Evolutionary conservation across 805 yeast species (phyloP), one percentile per base, ranked within the genome.

Genomic region (Yamadazyma phyllophila): DNA sequence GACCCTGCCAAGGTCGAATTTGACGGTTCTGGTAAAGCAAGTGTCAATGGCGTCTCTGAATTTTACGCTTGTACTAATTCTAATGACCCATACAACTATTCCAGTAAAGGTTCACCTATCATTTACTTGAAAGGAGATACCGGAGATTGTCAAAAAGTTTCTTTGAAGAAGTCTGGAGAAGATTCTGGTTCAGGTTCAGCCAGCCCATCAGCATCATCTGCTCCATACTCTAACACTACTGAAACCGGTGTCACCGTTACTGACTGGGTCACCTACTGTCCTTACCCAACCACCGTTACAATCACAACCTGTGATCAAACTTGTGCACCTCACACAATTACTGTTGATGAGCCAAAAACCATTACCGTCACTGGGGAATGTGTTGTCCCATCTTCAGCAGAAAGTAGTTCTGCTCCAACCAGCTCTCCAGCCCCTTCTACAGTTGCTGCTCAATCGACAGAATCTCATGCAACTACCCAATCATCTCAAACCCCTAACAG

Each of bases 261-360:
- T 46, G 69, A 57, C 48, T 66, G 53, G 60, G 55, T 61, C 53
- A 68, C 73, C 48, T 66, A 59, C 65, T 68, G 72, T 53, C 72
- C 74, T 47, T 52, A 51, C 36, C 44, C 63, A 32, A 68, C 74
- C 36, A 59, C 62, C 31, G 39, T 68, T 39, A 62, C 67, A 44
- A 46, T 68, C 45, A 68, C 67, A 47, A 62, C 62, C 36, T 64
- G 71, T 52, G 45, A 59, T 44, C 37, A 46, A 26, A 46, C 50
- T 38, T 66, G 70, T 56, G 52, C 50, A 14, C 60, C 62, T 35
- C 47, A 54, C 47, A 50, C 55, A 45, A 51, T 66, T 48, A 59
- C 68, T 36, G 68, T 66, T 48, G 52, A 66, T 16, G 58, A 52
- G 41, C 61, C 69, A 13, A 52, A 60, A 45, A 67, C 72, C 39